Base-by-base conservation (phyloP, 2,329 filamentous ascomycete species). In the Calonectria crousiana region DNA sequence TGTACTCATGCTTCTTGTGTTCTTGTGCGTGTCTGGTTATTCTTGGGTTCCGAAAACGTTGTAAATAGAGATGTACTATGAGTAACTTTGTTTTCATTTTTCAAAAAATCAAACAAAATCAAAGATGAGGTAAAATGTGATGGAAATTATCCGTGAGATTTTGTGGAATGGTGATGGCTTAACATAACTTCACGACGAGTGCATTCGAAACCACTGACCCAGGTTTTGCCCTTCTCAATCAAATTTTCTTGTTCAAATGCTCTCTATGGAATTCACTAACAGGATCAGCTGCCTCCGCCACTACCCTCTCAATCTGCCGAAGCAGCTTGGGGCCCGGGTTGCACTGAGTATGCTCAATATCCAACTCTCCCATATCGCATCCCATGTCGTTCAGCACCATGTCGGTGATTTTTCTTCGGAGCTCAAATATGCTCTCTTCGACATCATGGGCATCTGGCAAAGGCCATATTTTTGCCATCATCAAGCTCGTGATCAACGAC, bases 401-500 rank as follows among this genome's bases (percentile, higher is more conserved):
- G n/a, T 75, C 78, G 23, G 71, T 77, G 34, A 77, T 71, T 3
- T 75, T 77, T n/a, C 71, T 65, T 41, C 79, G 78, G 1, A 80
- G 70, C 3, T 70, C 70, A 30, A 75, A 38, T 4, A 79, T 72
- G 74, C 79, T 82, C 41, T 79, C 75, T 6, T 82, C 75, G 0
- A 80, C 67, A 23, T 79, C 76, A 4, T 67, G 36, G 4, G 77
- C 51, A 6, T 80, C 78, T 6, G 81, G 81, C 1, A 82, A 68
- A 6, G 82, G 83, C 82, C 81, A 84, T 5, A 83, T 79, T 16
- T 78, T 77, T 3, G 81, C 81, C 32, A 81, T 73, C 23, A 79
- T 78, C 6, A 84, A 78, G 60, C 82, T 82, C 62, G 82, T 83
- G 5, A 80, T 81, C 66, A 84, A 75, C 2, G 82, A 83, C 2